Base-by-base conservation (phyloP, 2,329 filamentous ascomycete species). In the Harringtonia aguacate region DNA sequence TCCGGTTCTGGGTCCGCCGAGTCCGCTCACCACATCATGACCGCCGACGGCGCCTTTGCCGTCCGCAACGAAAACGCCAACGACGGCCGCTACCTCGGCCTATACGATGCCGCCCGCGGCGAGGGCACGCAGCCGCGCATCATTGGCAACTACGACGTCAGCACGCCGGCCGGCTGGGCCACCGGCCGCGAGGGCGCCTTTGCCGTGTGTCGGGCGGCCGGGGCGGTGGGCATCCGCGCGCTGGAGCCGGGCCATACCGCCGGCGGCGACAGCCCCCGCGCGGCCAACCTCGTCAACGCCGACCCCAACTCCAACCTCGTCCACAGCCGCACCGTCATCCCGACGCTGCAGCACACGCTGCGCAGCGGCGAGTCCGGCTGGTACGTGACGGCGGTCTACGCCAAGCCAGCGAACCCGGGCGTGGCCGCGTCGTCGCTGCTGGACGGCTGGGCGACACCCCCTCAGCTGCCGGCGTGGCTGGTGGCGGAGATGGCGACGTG, bases 261-360 rank as follows among this genome's bases (percentile, higher is more conserved):
- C 20, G 41, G 21, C 21, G 14, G 63, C 57, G 3, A 63, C 53
- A 9, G 65, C 63, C 8, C 61, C 14, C 68, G 81, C 18, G 62
- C 60, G 43, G 84, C 83, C 4, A 79, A 73, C 56, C 67, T 86
- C 22, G 76, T 88, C 39, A 79, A 86, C 46, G 81, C 83, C 12
- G 85, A 89, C 57, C 83, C 84, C 8, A 88, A 89, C 63, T 84
- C 80, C 39, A 89, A 89, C 61, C 63, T 89, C 29, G 69, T 87
- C 3, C 79, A 86, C 62, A 77, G 79, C 46, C 67, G 84, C 46
- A 86, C 81, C 4, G 70, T 83, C 35, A 74, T 89, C 52, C 85
- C 85, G 21, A 80, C 80, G 27, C 61, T 89, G 54, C 75, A 79
- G 56, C 69, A 74, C 49, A 78, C 75, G 22, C 58, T 88, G 30